These are phyloP conservation scores for Epichloe scottii DNA, from an alignment of 2,329 filamentous ascomycete genomes.

Conservation along the genomic window DNA sequence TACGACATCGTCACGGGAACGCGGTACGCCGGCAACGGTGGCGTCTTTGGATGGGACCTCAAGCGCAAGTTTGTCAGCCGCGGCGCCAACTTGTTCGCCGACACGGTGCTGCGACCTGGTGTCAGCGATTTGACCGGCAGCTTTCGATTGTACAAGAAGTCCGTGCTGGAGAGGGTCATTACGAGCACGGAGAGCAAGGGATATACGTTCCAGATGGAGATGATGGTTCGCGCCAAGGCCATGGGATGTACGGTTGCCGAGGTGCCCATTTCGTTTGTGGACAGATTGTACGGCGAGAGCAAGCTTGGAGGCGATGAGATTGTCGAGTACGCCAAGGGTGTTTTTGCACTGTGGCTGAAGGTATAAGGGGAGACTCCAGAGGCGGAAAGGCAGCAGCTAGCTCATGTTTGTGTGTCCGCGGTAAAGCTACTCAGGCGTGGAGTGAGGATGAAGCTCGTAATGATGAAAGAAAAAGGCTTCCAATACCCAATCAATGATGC, in stretches of 20 bases:
- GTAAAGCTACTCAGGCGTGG: no score
- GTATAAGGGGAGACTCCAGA: slow-evolving; percentile 33
- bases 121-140: slow-evolving; percentile 93
- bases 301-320: slow-evolving; percentile 95
- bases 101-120: slow-evolving; percentile 83
- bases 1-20: slow-evolving; percentile 98
- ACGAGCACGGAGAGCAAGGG: slow-evolving; percentile 86
- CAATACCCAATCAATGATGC: background rate
- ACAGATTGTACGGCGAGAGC: slow-evolving; percentile 86
- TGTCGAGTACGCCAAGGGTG: slow-evolving; percentile 86
- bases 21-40: slow-evolving; percentile 77
- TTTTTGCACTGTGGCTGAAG: slow-evolving; percentile 65
- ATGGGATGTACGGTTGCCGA: slow-evolving; percentile 92
- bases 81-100: slow-evolving; percentile 89
- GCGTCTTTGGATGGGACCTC: slow-evolving; percentile 93
- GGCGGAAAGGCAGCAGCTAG: no score
- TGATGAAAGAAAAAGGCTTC: background rate
- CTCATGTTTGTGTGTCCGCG: no score
- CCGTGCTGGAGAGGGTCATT: slow-evolving; percentile 81
- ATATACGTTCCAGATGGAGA: slow-evolving; percentile 99
- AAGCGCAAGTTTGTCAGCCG: slow-evolving; percentile 76
- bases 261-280: slow-evolving; percentile 93
- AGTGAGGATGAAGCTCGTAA: no score
- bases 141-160: slow-evolving; percentile 89
- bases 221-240: slow-evolving; percentile 94